Evolutionary conservation across 805 yeast species (phyloP).

Genomic region (Starmera quercuum): DNA sequence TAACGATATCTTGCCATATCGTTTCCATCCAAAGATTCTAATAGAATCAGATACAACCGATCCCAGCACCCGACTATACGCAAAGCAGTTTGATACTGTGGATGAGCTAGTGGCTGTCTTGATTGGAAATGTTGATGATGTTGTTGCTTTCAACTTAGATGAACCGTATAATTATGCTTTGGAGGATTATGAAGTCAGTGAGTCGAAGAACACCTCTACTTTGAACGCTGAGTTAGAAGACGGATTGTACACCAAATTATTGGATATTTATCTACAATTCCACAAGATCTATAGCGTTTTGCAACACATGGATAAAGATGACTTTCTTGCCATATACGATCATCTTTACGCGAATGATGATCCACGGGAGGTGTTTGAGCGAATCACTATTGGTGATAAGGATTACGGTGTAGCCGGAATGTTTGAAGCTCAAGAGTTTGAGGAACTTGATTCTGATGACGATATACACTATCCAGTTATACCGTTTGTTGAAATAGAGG

Average conservation of each 20-base stretch:
- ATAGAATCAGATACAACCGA: not conserved
- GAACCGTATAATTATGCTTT: slow-evolving; percentile 3
- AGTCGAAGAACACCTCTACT: not conserved
- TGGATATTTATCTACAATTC: slow-evolving; percentile 4
- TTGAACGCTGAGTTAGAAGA: not conserved
- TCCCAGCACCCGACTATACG: not conserved
- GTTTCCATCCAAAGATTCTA: not conserved
- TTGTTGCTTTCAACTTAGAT: slow-evolving; percentile 5
- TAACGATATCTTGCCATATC: not conserved
- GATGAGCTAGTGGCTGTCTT: slow-evolving; percentile 7
- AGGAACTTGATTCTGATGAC: not conserved
- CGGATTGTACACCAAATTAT: slow-evolving; percentile 4
- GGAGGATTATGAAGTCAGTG: slow-evolving; percentile 4
- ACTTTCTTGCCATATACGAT: slow-evolving; percentile 13
- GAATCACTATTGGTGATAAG: not conserved
- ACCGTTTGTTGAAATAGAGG: slow-evolving; percentile 5
- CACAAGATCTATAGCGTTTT: slow-evolving; percentile 9
- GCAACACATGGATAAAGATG: slow-evolving; percentile 9
- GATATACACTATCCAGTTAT: slow-evolving; percentile 1
- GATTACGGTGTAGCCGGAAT: not conserved
- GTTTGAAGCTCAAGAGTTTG: not conserved
- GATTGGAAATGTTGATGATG: slow-evolving; percentile 8
- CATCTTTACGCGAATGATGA: slow-evolving; percentile 4
- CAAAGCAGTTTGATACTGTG: slow-evolving; percentile 4
- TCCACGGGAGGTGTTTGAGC: not conserved